Percentiles rank a stretch among this genome's conserved stretches.
Conservation (phyloP, 2,329 filamentous ascomycete species). For the Tolypocladium inflatum region DNA sequence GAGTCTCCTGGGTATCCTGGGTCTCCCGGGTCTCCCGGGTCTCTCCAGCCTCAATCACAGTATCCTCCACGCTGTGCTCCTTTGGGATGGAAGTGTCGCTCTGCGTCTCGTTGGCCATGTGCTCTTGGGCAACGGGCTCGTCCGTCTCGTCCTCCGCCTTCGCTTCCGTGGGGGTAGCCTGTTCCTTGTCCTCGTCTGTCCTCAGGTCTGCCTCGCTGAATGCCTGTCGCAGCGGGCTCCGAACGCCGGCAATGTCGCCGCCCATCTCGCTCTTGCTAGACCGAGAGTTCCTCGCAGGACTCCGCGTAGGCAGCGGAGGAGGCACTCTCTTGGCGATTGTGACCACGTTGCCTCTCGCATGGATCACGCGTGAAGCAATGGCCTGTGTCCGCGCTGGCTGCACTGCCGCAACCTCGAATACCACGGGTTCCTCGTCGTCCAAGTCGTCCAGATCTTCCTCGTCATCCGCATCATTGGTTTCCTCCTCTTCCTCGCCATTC, state of each 20-base stretch:
- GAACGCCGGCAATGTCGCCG: conserved; percentile 44
- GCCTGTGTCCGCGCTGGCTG: conserved; percentile 46
- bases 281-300: conserved; percentile 54
- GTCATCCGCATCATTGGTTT: conserved; percentile 25
- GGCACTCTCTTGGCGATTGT: conserved; percentile 74
- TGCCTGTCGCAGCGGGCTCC: conserved; percentile 41
- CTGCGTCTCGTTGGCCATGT: neutral
- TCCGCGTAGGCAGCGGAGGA: conserved; percentile 69
- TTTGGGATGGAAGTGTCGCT: neutral
- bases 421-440: conserved; percentile 53
- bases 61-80: neutral
- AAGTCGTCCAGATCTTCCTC: conserved; percentile 38
- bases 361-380: conserved; percentile 55
- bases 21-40: neutral
- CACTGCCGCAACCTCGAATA: conserved; percentile 57
- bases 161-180: neutral
- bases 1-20: neutral
- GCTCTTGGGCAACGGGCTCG: neutral
- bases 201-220: conserved; percentile 27
- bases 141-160: neutral
- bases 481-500: conserved; percentile 12
- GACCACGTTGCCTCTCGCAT: conserved; percentile 69
- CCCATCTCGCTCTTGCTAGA: conserved; percentile 45
- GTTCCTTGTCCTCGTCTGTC: conserved; percentile 11
- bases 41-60: neutral